Evolutionary conservation across 2,329 filamentous ascomycete species (phyloP), one percentile per base, ranked within the genome.

Genomic region (Pezicula carpinea): DNA sequence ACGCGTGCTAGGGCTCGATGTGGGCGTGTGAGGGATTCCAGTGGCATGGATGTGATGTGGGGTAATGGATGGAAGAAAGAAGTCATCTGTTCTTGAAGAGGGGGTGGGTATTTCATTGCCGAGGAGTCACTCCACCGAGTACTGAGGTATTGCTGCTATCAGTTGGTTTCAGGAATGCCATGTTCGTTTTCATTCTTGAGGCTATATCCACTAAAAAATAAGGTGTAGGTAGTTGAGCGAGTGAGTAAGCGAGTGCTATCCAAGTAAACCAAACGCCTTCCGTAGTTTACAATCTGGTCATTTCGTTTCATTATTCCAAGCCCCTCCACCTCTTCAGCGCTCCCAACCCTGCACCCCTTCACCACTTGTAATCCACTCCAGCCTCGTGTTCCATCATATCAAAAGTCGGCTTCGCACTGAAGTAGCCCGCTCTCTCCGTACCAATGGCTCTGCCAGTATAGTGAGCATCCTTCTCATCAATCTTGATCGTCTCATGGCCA

Each of bases 351-450:
- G 13, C 8, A 11, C 19, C 11, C 14, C 32, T 15, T 51, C 48
- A 62, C 59, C 51, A 56, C 48, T 60, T 59, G 44, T 62, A 63
- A 49, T 60, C 59, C 23, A 53, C 51, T 5, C 60, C 60, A 17
- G 51, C 39, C 66, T 84, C 79, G 60, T 75, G 75, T 57, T 83
- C 76, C 52, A 85, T 77, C 34, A 87, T 66, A 68, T 88, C 84
- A 67, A 89, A 89, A 53, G 83, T 56, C 14, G 85, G 85, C 68
- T 82, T 83, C 5, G 82, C 85, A 56, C 75, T 81, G 60, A 89
- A 90, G 73, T 78, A 89, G 0, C 85, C 85, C 0, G 79, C 82
- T 29, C 63, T 59, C 14, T 76, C 71, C 0, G 71, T 76, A 0
- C 86, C 86, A 3, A 89, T 70, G 0, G 78, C 74, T 65, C 83